A percentile compares a stretch with the other conserved stretches of the same genome.
Conservation (phyloP, 192 early-diverging fungal genomes). For the Backusella luteola region DNA sequence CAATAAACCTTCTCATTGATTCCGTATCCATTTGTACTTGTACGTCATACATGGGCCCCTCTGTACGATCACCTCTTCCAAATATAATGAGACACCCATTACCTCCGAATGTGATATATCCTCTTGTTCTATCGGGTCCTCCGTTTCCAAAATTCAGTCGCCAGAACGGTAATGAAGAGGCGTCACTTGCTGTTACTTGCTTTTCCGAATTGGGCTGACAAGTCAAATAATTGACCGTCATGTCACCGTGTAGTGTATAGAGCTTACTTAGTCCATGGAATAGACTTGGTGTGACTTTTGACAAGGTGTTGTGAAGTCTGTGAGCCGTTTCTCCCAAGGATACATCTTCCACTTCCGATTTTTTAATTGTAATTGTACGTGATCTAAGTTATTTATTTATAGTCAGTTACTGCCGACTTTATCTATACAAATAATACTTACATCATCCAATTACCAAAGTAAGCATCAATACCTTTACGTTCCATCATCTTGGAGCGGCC, state of each 20-base stretch:
- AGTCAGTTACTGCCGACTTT: neutral
- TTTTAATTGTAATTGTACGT: constrained; percentile 1
- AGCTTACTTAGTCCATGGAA: constrained; percentile 28
- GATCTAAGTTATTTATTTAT: neutral
- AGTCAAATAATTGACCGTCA: constrained; percentile 28
- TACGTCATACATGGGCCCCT: constrained; percentile 20
- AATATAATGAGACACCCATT: constrained; percentile 31
- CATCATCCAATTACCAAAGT: constrained; percentile 36
- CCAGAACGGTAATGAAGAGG: constrained; percentile 27
- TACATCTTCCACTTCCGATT: neutral
- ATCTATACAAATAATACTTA: neutral
- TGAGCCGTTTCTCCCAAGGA: constrained; percentile 1
- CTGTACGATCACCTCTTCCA: constrained; percentile 12
- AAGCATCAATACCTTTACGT: constrained; percentile 21
- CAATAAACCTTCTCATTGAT: constrained; percentile 27
- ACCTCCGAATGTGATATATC: constrained; percentile 32
- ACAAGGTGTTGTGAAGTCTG: constrained; percentile 1
- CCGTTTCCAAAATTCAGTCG: constrained; percentile 24
- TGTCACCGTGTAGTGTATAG: constrained; percentile 29
- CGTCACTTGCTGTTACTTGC: constrained; percentile 19
- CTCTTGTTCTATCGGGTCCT: constrained; percentile 24
- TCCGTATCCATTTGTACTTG: constrained; percentile 31
- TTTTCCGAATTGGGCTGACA: constrained; percentile 22
- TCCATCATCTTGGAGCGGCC: constrained; percentile 20
- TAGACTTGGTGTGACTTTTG: neutral